These are phyloP conservation scores for Metschnikowia anglica DNA, from an alignment of 805 yeast species.

Conservation along the genomic window DNA sequence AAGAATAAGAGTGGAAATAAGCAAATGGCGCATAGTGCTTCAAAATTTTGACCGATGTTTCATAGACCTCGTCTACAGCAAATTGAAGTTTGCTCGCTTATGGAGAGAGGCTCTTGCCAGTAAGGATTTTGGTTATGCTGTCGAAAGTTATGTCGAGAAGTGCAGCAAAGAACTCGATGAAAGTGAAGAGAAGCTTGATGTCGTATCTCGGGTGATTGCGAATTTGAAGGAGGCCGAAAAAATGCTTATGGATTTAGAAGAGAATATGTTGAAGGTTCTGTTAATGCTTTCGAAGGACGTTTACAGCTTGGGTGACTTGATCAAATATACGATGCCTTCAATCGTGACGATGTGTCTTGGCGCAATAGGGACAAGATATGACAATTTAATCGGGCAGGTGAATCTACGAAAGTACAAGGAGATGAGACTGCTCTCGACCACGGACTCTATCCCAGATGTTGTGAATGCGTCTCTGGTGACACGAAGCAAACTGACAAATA, in stretches of 20 bases:
- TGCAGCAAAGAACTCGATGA: conserved; percentile 9
- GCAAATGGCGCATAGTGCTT: background rate
- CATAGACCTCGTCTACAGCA: background rate
- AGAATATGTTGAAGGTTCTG: background rate
- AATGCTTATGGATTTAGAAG: conserved; percentile 1
- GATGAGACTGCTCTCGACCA: background rate
- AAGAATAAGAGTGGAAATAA: background rate
- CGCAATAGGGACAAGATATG: background rate
- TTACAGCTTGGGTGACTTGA: background rate
- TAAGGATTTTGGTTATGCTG: conserved; percentile 10
- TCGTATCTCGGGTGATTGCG: background rate
- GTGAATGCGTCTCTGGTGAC: background rate
- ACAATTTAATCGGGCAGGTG: conserved; percentile 7
- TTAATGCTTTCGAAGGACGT: background rate
- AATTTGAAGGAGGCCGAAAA: conserved; percentile 3
- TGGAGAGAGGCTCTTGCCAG: conserved; percentile 9
- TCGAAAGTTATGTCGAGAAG: conserved; percentile 12
- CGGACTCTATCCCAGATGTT: background rate
- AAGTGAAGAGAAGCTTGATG: background rate
- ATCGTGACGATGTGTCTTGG: conserved; percentile 1
- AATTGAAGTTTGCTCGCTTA: conserved; percentile 1
- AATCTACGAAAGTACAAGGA: conserved; percentile 6
- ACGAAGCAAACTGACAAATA: background rate
- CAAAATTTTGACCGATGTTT: conserved; percentile 1
- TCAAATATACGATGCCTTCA: background rate